A percentile compares a stretch with the other conserved stretches of the same genome.
These are phyloP conservation scores for Buxus sempervirens DNA, from an alignment of 164 flowering plant genomes.

Conservation along the genomic window DNA sequence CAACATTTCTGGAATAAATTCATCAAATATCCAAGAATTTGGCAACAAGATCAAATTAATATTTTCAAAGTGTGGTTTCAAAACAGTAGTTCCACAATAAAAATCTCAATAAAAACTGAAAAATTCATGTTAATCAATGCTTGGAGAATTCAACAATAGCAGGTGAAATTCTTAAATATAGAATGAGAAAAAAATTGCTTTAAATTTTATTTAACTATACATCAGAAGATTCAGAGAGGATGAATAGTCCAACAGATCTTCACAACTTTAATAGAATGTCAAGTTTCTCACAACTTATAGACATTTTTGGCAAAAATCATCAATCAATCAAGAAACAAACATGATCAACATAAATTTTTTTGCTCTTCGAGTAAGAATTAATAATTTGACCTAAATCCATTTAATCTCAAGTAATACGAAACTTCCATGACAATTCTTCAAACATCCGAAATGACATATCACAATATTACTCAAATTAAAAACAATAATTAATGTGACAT, in stretches of 20 bases:
- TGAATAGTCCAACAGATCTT: slow-evolving; percentile 1
- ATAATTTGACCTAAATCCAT: no score
- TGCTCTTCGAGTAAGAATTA: background rate
- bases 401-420: no score
- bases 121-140: background rate
- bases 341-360: no score
- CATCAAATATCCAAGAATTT: background rate
- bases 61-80: background rate
- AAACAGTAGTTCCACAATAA: background rate
- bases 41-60: background rate
- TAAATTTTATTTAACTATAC: no score
- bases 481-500: background rate
- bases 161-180: background rate
- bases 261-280: background rate
- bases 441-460: background rate
- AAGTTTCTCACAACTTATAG: background rate
- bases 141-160: background rate
- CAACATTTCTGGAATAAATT: no score
- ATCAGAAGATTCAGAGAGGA: background rate
- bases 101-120: background rate
- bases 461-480: background rate
- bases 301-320: background rate
- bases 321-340: no score
- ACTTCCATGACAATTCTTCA: background rate
- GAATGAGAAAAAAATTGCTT: background rate